Evolutionary conservation across 2,329 filamentous ascomycete species (phyloP).

Genomic region (Myriosclerotinia scirpicola): DNA sequence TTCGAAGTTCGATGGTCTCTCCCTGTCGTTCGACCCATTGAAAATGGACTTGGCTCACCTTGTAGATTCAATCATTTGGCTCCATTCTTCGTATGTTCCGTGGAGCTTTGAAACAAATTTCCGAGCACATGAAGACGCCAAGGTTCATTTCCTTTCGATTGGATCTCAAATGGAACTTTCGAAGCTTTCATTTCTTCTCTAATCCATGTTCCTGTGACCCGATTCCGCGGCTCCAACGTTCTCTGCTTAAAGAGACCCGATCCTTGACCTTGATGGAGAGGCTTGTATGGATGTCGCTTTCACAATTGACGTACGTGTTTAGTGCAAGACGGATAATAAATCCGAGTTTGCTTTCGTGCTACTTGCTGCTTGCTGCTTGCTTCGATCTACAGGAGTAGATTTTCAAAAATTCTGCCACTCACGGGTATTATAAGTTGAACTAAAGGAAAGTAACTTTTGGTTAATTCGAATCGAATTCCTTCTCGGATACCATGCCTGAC

Average conservation of each 20-base stretch:
- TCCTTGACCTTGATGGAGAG: constrained; percentile 13
- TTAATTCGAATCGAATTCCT: constrained; percentile 5
- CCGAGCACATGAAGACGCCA: background rate
- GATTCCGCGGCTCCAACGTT: constrained; percentile 22
- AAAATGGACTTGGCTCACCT: constrained; percentile 7
- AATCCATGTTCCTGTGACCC: constrained; percentile 22
- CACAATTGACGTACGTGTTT: constrained; percentile 7
- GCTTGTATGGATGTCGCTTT: constrained; percentile 2
- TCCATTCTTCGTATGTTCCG: constrained; percentile 3
- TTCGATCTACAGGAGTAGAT: constrained; percentile 1
- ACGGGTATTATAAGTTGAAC: background rate
- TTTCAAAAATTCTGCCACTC: constrained; percentile 6
- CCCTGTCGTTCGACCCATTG: constrained; percentile 3
- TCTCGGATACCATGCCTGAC: background rate
- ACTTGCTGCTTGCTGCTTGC: constrained; percentile 1
- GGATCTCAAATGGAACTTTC: constrained; percentile 15
- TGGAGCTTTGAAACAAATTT: constrained; percentile 6
- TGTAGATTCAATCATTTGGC: background rate
- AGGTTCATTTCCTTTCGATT: constrained; percentile 21
- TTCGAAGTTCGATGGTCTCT: constrained; percentile 2
- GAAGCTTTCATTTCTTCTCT: constrained; percentile 26
- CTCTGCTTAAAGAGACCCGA: constrained; percentile 13
- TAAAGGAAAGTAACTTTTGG: background rate
- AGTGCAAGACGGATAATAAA: constrained; percentile 17
- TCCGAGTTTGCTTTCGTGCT: constrained; percentile 9